Evolutionary conservation across 129 eudicot genomes (phyloP).

Genomic region (Flaveria trinervia): DNA sequence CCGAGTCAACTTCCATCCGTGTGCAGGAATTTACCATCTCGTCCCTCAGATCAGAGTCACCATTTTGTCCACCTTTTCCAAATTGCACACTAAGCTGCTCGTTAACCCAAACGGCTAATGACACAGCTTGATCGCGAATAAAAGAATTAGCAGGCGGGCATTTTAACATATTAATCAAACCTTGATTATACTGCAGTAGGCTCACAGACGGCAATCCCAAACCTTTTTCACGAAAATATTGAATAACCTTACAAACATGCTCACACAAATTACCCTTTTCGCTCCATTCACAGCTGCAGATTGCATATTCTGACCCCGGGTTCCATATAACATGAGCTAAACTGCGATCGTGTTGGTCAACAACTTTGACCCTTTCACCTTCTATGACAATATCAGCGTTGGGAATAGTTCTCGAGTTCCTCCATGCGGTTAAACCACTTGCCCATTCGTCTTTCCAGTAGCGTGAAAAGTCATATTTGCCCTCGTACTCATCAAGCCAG

Average conservation of each 20-base stretch:
- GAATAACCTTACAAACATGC: slow-evolving; percentile 61
- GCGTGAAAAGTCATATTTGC: slow-evolving; percentile 69
- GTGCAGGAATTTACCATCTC: slow-evolving; percentile 28
- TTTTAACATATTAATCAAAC: slow-evolving; percentile 56
- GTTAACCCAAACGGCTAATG: slow-evolving; percentile 71
- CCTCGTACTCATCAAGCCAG: slow-evolving; percentile 88
- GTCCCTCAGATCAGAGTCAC: slow-evolving; percentile 7
- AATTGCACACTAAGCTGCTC: slow-evolving; percentile 51
- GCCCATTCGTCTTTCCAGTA: slow-evolving; percentile 86
- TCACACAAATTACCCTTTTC: slow-evolving; percentile 74
- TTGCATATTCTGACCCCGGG: slow-evolving; percentile 75
- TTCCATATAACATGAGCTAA: slow-evolving; percentile 52
- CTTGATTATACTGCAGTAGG: slow-evolving; percentile 55
- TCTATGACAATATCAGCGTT: slow-evolving; percentile 57
- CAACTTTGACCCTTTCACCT: slow-evolving; percentile 57
- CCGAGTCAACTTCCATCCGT: slow-evolving; percentile 29
- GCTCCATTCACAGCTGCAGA: slow-evolving; percentile 69
- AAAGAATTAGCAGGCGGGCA: slow-evolving; percentile 81
- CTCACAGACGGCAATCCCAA: slow-evolving; percentile 50
- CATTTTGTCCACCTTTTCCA: slow-evolving; percentile 24
- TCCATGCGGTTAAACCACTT: slow-evolving; percentile 75
- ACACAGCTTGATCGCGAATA: slow-evolving; percentile 82
- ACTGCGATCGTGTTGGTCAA: slow-evolving; percentile 47
- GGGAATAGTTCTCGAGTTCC: slow-evolving; percentile 57
- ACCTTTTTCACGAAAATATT: slow-evolving; percentile 47